Base-by-base conservation (phyloP, 2,329 filamentous ascomycete genomes). In the Xylaria sp. region DNA sequence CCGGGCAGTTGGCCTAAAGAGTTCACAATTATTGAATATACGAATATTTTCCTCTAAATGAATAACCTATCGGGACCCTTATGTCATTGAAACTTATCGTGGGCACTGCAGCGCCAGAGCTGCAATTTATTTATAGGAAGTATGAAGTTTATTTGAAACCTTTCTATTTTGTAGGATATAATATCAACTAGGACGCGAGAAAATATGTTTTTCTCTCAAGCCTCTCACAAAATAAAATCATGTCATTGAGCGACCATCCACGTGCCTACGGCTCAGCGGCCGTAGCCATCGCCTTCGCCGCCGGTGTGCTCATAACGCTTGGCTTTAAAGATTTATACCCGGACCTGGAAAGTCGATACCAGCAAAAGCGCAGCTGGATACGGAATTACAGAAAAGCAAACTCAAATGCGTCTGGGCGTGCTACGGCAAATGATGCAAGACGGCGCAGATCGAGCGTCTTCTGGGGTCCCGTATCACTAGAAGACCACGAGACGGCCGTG, bases 281-380 rank as follows among this genome's bases (percentile, higher is more conserved):
- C 70, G 80, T 94, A 51, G 85, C 89, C 66, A 82, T 90, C 23
- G 92, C 92, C 76, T 97, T 98, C 76, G 80, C 91, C n/a, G 86
- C 92, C 10, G 94, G 94, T 52, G 86, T 94, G 63, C 83, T 94
- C 61, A 80, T 94, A 65, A 94, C 93, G 0, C 81, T 96, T 2
- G 91, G 91, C 67, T 90, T 93, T 82, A 94, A 94, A 80, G 92
- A 95, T 78, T 80, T 94, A 46, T 94, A 94, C 75, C 90, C 92
- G 0, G 91, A 93, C 74, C 85, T 94, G 56, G 90, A 94, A 78
- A 81, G 84, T 25, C 86, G 88, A 23, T 92, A 89, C 75, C 87
- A 88, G 75, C 83, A 82, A 67, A 75, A 80, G 71, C 81, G 81
- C 72, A 78, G 78, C 65, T 70, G 79, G 73, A 66, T 74, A 67